A percentile compares a stretch with the other conserved stretches of the same genome.
These are phyloP conservation scores for Lactarius akahatsu DNA, from an alignment of 768 basidiomycete species.

Conservation along the genomic window DNA sequence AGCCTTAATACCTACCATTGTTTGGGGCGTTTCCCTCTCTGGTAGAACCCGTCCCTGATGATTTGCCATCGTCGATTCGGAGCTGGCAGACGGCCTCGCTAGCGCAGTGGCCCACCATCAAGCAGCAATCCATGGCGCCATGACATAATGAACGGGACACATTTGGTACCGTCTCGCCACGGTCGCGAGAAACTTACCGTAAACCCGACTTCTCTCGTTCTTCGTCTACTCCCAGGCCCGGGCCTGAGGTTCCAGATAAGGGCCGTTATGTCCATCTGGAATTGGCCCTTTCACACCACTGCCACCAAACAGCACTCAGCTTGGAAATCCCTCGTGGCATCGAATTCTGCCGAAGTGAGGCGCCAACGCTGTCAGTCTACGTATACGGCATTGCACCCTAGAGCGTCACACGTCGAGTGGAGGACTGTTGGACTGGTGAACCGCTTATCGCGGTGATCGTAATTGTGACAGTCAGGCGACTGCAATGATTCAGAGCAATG, in stretches of 20 bases:
- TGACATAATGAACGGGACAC: background rate
- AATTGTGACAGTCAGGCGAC: background rate
- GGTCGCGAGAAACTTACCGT: background rate
- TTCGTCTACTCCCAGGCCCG: background rate
- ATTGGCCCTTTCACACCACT: background rate
- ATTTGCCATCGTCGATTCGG: background rate
- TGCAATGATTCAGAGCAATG: background rate
- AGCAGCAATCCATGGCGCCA: background rate
- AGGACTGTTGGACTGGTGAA: background rate
- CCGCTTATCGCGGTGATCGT: background rate
- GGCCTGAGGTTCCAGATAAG: background rate
- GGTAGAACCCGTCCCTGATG: background rate
- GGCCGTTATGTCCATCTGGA: background rate
- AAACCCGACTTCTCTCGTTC: background rate
- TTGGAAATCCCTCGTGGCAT: background rate
- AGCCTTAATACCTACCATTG: background rate
- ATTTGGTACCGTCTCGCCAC: background rate
- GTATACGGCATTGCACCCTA: background rate
- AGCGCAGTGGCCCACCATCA: background rate
- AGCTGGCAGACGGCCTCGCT: background rate
- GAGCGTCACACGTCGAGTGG: background rate
- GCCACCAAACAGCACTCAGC: background rate
- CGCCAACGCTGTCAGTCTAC: background rate
- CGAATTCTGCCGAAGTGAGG: background rate
- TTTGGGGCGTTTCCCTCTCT: background rate